Evolutionary conservation across 176 grass and related monocot genomes (phyloP), one percentile per base, ranked within the genome.

Genomic region (Saccharum officinarum): DNA sequence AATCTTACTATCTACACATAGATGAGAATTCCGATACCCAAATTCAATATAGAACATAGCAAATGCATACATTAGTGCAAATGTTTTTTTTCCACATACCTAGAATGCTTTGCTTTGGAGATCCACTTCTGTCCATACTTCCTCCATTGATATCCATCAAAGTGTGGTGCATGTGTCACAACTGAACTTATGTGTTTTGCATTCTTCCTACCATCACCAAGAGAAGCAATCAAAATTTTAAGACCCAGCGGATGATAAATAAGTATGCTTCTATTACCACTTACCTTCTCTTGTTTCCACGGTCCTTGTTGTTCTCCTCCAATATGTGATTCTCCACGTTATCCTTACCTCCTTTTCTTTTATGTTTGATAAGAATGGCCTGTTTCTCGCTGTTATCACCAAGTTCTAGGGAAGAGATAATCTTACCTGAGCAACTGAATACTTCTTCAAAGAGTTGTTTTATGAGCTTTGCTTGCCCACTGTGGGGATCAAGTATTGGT

Each of bases 81-180:
- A 72, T 72, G 41, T 26, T 46, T 72, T 42, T n/a, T 71, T 63
- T 9, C 10, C 25, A 46, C 3, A 36, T 77, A 83, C 86, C 86
- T 83, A 8, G 80, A 70, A 25, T 77, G 41, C 69, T 65, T 88
- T 67, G 62, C 12, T 67, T 66, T 77, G 23, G 63, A 76, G 36
- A 88, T 88, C 47, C 17, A 45, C 74, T 84, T 88, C 41, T 88
- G 79, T 2, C 86, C 80, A 18, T 84, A 88, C 74, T 88, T 79
- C 31, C 67, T 88, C 80, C 80, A 88, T 41, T 73, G 79, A 71
- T 66, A 55, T 20, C 86, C 86, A 72, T 88, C 86, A 6, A 54
- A 54, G 41, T 88, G 0, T 39, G 86, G 86, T 42, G 33, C 30
- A 13, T 75, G 15, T n/a, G 80, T 82, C 49, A 77, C 64, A 18